Evolutionary conservation across 2,329 filamentous ascomycete species (phyloP).

Genomic region (Thielaviopsis euricoi): DNA sequence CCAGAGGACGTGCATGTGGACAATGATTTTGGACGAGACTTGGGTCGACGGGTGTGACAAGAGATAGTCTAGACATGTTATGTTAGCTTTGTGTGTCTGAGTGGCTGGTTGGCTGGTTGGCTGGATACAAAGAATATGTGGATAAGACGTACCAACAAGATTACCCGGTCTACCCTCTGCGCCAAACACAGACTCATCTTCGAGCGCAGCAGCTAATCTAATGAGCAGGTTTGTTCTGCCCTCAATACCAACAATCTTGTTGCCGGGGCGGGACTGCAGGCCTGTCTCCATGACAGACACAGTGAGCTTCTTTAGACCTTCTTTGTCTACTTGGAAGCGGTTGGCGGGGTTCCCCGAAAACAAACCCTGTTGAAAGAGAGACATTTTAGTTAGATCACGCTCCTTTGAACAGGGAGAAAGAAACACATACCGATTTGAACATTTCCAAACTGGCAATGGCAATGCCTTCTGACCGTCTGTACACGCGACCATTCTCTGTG

Average conservation of each 20-base stretch:
- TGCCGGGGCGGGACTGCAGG: conserved; percentile 67
- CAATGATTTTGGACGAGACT: conserved; percentile 73
- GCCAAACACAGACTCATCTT: conserved; percentile 72
- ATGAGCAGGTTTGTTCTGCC: conserved; percentile 68
- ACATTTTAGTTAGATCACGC: too few relatives aligned
- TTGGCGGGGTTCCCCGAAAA: conserved; percentile 74
- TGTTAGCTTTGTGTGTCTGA: neutral
- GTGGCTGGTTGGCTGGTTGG: too few relatives aligned
- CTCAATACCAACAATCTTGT: conserved; percentile 70
- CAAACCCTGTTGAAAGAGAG: conserved; percentile 46
- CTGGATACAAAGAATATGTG: neutral
- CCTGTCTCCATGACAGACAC: conserved; percentile 60
- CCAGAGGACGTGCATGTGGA: conserved; percentile 80
- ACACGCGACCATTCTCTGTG: conserved; percentile 68
- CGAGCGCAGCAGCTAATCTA: conserved; percentile 57
- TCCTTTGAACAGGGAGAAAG: neutral
- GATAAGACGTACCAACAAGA: conserved; percentile 56
- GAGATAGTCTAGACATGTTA: conserved; percentile 57
- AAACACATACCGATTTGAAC: conserved; percentile 55
- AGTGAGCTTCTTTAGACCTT: conserved; percentile 58
- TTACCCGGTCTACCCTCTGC: conserved; percentile 74
- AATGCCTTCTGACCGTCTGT: conserved; percentile 73
- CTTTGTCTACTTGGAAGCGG: conserved; percentile 79
- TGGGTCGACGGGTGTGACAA: conserved; percentile 80
- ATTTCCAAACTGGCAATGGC: conserved; percentile 67